A percentile compares a stretch with the other conserved stretches of the same genome.
Evolutionary conservation across 306 rosid species (phyloP).

Genomic region (Luffa aegyptiaca): DNA sequence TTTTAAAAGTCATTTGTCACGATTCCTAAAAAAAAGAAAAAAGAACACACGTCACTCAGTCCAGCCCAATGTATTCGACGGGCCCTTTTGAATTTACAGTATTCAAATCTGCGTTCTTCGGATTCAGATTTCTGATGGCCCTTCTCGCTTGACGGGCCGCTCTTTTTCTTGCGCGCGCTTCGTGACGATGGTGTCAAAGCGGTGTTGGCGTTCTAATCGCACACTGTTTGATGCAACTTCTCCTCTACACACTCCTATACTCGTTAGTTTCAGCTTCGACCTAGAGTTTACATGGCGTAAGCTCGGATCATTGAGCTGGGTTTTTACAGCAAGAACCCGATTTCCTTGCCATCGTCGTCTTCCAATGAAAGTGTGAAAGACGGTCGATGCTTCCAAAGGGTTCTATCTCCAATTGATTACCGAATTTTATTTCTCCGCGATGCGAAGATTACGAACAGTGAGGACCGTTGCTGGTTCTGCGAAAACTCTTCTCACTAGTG

Average conservation of each 20-base stretch:
- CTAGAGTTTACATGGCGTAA: background rate
- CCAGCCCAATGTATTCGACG: background rate
- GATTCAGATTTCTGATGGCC: background rate
- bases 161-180: background rate
- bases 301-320: background rate
- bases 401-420: background rate
- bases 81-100: background rate
- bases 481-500: background rate
- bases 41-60: background rate
- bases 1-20: too few species aligned
- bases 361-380: background rate
- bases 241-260: background rate
- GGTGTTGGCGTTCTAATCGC: background rate
- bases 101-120: background rate
- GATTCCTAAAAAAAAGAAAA: too few species aligned
- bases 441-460: slow-evolving; percentile 24
- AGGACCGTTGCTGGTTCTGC: slow-evolving; percentile 8
- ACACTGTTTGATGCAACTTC: slow-evolving; percentile 12
- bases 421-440: slow-evolving; percentile 5
- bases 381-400: too few species aligned
- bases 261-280: background rate
- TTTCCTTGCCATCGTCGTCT: background rate
- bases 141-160: background rate
- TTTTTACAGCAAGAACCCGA: background rate
- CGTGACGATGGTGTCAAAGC: background rate